Evolutionary conservation across 495 filamentous ascomycete species (phyloP), one percentile per base, ranked within the genome.

Genomic region (Penicillium salamii): DNA sequence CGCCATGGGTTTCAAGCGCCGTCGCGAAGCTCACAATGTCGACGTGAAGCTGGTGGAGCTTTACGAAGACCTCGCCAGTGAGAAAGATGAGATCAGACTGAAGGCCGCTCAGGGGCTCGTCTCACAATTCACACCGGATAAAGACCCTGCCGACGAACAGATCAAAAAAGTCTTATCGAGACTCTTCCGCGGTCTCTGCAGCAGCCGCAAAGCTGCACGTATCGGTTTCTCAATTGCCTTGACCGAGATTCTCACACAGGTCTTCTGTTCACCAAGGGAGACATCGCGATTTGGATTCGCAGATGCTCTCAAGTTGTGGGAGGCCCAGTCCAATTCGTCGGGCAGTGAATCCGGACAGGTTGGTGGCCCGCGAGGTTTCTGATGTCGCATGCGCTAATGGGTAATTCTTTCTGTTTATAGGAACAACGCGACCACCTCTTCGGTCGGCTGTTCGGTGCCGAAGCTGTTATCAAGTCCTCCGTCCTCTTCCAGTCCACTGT

Each of bases 201-300:
- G 90, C 61, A 86, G 90, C 36, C 81, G 89, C 18, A 95, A 96
- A 70, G 91, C 88, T 12, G 90, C 92, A 24, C 78, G 93, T 20
- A 69, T 91, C 47, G 93, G 93, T n/a, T 97, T 93, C 62, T 95
- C 89, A 31, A 74, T 96, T 48, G 90, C 92, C 2, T 68, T 97
- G 54, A 88, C 91, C 0, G 92, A 97, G 68, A 73, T 95, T 46
- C 62, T 95, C 32, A 72, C 76, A 1, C 81, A 86, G 58, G 59
- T 88, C 18, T 75, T 74, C 50, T 54, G 56, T 7, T 14, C 45
- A 5, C 28, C 54, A 15, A 54, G 60, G 12, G 69, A 65, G 33
- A 53, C 49, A 26, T 45, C 57, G 18, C 62, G 57, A 76, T 81
- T 64, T 66, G 78, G 12, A 2, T 50, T 78, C 14, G 40, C 59